These are phyloP conservation scores for Aspergillus glaucus DNA, from an alignment of 2,329 filamentous ascomycete genomes.

Conservation along the genomic window DNA sequence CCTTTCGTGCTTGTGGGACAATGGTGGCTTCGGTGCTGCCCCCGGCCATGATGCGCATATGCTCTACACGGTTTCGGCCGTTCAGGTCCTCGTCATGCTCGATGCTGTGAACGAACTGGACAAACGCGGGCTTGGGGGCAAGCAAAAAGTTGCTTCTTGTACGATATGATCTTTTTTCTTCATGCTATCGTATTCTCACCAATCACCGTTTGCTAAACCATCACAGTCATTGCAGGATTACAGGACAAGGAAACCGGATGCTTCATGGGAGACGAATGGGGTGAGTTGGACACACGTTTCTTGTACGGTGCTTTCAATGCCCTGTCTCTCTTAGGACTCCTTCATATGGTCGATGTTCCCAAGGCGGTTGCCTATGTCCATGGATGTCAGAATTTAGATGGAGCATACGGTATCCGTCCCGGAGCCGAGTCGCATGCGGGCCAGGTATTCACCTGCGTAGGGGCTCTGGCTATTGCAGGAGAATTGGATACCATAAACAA, in stretches of 20 bases:
- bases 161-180: slow-evolving; percentile 48
- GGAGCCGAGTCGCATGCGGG: slow-evolving; percentile 92
- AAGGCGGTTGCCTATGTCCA: slow-evolving; percentile 74
- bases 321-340: slow-evolving; percentile 70
- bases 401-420: slow-evolving; percentile 82
- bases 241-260: slow-evolving; percentile 78
- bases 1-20: slow-evolving; percentile 85
- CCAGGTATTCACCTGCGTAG: slow-evolving; percentile 92
- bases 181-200: slow-evolving; percentile 1
- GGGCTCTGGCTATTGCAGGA: slow-evolving; percentile 74
- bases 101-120: slow-evolving; percentile 83
- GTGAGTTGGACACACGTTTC: slow-evolving; percentile 91
- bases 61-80: slow-evolving; percentile 89
- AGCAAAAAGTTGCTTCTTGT: slow-evolving; percentile 72
- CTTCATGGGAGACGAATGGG: slow-evolving; percentile 93
- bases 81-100: slow-evolving; percentile 84
- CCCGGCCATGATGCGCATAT: slow-evolving; percentile 94
- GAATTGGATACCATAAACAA: slow-evolving; percentile 75
- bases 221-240: slow-evolving; percentile 66
- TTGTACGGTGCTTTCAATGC: slow-evolving; percentile 86
- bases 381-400: slow-evolving; percentile 86
- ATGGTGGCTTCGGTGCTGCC: slow-evolving; percentile 87
- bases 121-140: slow-evolving; percentile 58
- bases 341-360: slow-evolving; percentile 68
- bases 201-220: slow-evolving; percentile 11